Conservation (phyloP, 495 filamentous ascomycete genomes). For the Bacidia gigantensis region DNA sequence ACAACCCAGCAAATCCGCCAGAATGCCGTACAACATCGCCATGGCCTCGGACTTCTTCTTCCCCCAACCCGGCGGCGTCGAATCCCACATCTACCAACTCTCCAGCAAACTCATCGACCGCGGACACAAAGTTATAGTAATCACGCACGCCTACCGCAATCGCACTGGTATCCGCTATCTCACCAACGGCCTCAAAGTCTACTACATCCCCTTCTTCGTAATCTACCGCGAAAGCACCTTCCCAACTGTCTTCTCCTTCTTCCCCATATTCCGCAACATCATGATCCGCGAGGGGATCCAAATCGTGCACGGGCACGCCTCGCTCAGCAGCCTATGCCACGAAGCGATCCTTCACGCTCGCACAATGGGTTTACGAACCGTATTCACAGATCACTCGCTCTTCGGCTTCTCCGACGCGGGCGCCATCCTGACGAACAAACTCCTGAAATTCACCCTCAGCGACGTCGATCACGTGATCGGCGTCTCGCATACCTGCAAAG, state of each 20-base stretch:
- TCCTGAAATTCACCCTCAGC: conserved; percentile 89
- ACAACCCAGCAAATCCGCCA: conserved; percentile 9
- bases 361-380: conserved; percentile 90
- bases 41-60: conserved; percentile 99
- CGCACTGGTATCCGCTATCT: conserved; percentile 91
- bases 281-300: conserved; percentile 85
- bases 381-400: conserved; percentile 95
- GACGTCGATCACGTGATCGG: conserved; percentile 98
- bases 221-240: conserved; percentile 93
- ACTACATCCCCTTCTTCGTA: conserved; percentile 89
- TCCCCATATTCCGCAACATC: conserved; percentile 92
- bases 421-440: conserved; percentile 91
- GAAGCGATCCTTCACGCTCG: conserved; percentile 91
- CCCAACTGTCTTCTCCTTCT: conserved; percentile 96
- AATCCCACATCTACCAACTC: conserved; percentile 97
- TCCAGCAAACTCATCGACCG: conserved; percentile 92
- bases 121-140: conserved; percentile 94
- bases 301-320: conserved; percentile 93
- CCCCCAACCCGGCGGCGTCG: conserved; percentile 85
- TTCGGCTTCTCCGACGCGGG: conserved; percentile 96
- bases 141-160: conserved; percentile 90
- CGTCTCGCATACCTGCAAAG: conserved; percentile 96
- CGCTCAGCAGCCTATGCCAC: conserved; percentile 80
- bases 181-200: conserved; percentile 96
- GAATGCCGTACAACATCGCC: conserved; percentile 61